A percentile compares a stretch with the other conserved stretches of the same genome.
These are phyloP conservation scores for Aspergillus ruber DNA, from an alignment of 2,329 filamentous ascomycete genomes.

Conservation along the genomic window DNA sequence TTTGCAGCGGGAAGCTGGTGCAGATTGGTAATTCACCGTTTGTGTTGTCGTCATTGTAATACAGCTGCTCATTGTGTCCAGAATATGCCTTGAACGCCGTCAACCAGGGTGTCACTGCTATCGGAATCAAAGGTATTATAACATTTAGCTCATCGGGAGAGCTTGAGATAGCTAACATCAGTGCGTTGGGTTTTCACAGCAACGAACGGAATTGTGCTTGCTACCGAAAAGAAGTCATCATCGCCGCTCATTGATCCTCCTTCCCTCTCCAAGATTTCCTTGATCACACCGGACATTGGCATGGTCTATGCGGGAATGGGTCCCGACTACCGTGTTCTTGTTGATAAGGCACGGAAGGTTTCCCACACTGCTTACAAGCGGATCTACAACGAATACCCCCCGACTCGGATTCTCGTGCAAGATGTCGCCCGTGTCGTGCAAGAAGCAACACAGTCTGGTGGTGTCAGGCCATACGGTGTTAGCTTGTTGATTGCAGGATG, in stretches of 20 bases:
- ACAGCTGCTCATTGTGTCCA: slow-evolving; percentile 34
- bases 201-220: slow-evolving; percentile 97
- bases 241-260: slow-evolving; percentile 92
- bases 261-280: slow-evolving; percentile 93
- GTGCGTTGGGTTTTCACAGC: slow-evolving; percentile 48
- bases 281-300: slow-evolving; percentile 97
- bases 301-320: slow-evolving; percentile 99
- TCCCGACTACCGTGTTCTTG: slow-evolving; percentile 93
- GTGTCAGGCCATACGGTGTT: slow-evolving; percentile 94
- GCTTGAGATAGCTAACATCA: slow-evolving; percentile 9
- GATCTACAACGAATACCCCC: slow-evolving; percentile 99
- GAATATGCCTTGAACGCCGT: slow-evolving; percentile 99
- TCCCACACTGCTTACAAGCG: slow-evolving; percentile 98
- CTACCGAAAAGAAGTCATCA: slow-evolving; percentile 98
- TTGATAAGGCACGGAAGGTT: slow-evolving; percentile 96
- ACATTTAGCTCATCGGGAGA: slow-evolving; percentile 1
- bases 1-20: slow-evolving; percentile 85
- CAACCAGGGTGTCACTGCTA: slow-evolving; percentile 96
- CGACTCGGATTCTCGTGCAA: slow-evolving; percentile 96
- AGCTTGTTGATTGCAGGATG: slow-evolving; percentile 92
- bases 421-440: slow-evolving; percentile 98
- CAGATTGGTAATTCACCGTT: slow-evolving; percentile 67
- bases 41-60: background rate
- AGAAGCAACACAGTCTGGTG: slow-evolving; percentile 95
- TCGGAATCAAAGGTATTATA: slow-evolving; percentile 86